These are phyloP conservation scores for Cunninghamia lanceolata DNA, from an alignment of 75 land plant genomes.

Conservation along the genomic window DNA sequence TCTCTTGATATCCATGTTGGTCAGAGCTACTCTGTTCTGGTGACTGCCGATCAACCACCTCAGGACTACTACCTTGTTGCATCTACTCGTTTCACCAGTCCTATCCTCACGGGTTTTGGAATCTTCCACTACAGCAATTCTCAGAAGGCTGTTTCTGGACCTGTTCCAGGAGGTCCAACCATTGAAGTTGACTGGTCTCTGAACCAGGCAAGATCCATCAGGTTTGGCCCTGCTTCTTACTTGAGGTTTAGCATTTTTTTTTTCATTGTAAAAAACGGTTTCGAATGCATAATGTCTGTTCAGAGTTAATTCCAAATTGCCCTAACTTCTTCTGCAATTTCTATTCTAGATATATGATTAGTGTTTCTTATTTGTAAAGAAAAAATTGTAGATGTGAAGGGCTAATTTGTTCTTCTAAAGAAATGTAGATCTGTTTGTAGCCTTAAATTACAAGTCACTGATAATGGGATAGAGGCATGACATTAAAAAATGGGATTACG, in stretches of 20 bases:
- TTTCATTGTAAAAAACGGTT: not conserved
- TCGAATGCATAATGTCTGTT: not conserved
- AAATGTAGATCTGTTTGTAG: not conserved
- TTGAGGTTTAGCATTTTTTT: not conserved
- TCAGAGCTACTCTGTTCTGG: slow-evolving; percentile 64
- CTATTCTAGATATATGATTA: not conserved
- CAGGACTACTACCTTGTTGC: slow-evolving; percentile 77
- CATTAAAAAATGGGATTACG: not conserved
- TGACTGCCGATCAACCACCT: slow-evolving; percentile 53
- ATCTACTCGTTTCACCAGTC: slow-evolving; percentile 53
- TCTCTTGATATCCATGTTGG: slow-evolving; percentile 76
- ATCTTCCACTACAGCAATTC: slow-evolving; percentile 70
- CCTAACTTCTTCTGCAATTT: not conserved
- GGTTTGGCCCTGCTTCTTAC: slow-evolving; percentile 18
- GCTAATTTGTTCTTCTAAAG: not conserved
- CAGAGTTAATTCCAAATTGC: not conserved
- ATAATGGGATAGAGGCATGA: not conserved
- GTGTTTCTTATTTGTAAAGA: not conserved
- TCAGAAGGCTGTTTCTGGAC: slow-evolving; percentile 37
- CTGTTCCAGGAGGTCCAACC: slow-evolving; percentile 62
- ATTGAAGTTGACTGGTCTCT: slow-evolving; percentile 46
- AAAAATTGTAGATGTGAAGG: not conserved
- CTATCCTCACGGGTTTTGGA: slow-evolving; percentile 33
- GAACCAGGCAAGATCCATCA: slow-evolving; percentile 57
- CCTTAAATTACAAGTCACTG: not conserved